Base-by-base conservation (phyloP, 1,284 basidiomycete species). In the Chiua sp. region DNA sequence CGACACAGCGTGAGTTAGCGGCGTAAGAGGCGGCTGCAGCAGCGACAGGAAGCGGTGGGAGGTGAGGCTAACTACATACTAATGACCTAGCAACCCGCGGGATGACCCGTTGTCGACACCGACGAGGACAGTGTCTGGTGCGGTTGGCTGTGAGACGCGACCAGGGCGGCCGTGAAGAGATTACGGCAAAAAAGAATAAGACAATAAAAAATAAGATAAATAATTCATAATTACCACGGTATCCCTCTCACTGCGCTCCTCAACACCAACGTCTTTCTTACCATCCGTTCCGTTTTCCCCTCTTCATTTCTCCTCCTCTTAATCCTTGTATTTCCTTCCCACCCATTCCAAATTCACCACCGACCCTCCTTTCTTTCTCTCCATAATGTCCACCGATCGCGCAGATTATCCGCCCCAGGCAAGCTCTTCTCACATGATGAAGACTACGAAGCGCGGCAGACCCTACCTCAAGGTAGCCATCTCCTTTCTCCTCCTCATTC, bases 391-490 rank as follows among this genome's bases (percentile, higher is more conserved):
- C 32, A 59, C 69, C 47, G 82, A 82, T 75, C 73, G 72, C 51
- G 23, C 73, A 56, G 74, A 76, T 71, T 47, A 50, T 26, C 51
- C 62, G 44, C 64, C 77, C 33, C 82, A 83, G 66, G 80, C 84
- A 55, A 86, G 85, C 61, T 86, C 90, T 55, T 94, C 92, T 46
- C 94, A 96, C 75, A 92, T 96, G 90, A 96, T 97, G 94, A 96
- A 96, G 86, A 96, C 92, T 30, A 96, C 94, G 74, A 93, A 94
- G 81, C 87, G 94, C 72, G 94, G 94, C 68, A 86, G 94, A 67
- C 94, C 95, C n/a, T 96, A 91, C 76, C 86, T 96, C 75, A 96
- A 96, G 87, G 94, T 92, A 58, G 68, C 4, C 92, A 58, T 68
- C 4, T 33, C 39, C 71, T 66, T 23, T 20, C 7, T 20, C 23